Conservation (phyloP, 2,329 filamentous ascomycete genomes). For the Tothia fuscella region DNA sequence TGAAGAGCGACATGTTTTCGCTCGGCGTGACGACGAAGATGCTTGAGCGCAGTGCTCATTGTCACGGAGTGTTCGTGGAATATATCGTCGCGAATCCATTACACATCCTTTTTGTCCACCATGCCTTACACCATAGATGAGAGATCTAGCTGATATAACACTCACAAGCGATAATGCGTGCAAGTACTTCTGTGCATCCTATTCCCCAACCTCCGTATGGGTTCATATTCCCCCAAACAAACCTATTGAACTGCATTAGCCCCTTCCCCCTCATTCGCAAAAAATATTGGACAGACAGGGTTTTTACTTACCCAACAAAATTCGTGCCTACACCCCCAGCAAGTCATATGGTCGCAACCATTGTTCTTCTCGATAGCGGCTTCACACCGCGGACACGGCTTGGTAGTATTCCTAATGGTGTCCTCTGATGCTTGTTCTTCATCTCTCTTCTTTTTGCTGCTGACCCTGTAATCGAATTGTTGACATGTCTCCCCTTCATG, state of each 20-base stretch:
- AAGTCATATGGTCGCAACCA: conserved; percentile 8
- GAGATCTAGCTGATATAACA: too few relatives aligned
- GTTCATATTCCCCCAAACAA: neutral
- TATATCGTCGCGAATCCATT: too few relatives aligned
- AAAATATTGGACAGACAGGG: too few relatives aligned
- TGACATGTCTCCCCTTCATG: conserved; percentile 4
- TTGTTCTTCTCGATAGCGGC: conserved; percentile 4
- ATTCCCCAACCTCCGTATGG: neutral
- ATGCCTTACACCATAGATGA: too few relatives aligned
- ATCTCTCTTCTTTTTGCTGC: neutral
- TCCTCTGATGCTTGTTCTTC: neutral
- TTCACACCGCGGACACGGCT: neutral
- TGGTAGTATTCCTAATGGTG: neutral
- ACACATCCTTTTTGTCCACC: too few relatives aligned
- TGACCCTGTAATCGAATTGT: neutral
- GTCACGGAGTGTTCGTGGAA: too few relatives aligned
- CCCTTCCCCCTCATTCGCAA: too few relatives aligned
- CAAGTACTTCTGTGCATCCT: neutral
- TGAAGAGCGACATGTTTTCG: too few relatives aligned
- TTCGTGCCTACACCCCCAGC: neutral
- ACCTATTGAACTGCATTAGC: too few relatives aligned
- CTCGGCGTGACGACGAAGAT: too few relatives aligned
- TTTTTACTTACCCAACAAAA: too few relatives aligned
- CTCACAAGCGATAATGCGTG: neutral
- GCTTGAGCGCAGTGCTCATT: too few relatives aligned